These are phyloP conservation scores for Rosa persica DNA, from an alignment of 306 rosid species.

Conservation along the genomic window DNA sequence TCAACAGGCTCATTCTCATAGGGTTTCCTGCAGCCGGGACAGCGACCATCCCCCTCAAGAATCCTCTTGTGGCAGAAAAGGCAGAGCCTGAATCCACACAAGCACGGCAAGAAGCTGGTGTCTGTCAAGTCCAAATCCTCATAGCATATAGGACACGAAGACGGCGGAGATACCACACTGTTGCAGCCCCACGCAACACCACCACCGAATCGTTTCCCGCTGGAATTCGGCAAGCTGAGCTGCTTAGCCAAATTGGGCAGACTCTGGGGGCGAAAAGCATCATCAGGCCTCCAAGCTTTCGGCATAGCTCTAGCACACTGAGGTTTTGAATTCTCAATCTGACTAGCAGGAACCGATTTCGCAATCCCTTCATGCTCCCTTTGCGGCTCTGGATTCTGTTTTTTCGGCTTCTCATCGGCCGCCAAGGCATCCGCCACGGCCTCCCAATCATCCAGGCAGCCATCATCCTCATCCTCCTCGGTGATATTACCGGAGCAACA, in stretches of 20 bases:
- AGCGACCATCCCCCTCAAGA: slow-evolving; percentile 86
- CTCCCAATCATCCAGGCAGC: slow-evolving; percentile 98
- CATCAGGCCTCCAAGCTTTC: slow-evolving; percentile 86
- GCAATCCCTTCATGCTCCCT: slow-evolving; percentile 30
- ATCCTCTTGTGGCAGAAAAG: slow-evolving; percentile 99
- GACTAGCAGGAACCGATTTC: slow-evolving; percentile 35
- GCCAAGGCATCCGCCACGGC: slow-evolving; percentile 95
- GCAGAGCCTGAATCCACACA: slow-evolving; percentile 91
- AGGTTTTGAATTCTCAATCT: slow-evolving; percentile 33
- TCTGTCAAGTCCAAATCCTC: slow-evolving; percentile 95
- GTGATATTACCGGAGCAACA: slow-evolving; percentile 84
- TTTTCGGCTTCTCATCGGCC: slow-evolving; percentile 63
- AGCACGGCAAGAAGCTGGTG: slow-evolving; percentile 80
- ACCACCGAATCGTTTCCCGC: slow-evolving; percentile 45
- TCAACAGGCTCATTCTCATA: slow-evolving; percentile 57
- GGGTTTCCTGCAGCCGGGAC: slow-evolving; percentile 97
- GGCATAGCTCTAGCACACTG: slow-evolving; percentile 37
- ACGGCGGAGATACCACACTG: slow-evolving; percentile 40
- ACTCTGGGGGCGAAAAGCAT: slow-evolving; percentile 85
- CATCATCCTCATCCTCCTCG: slow-evolving; percentile 77
- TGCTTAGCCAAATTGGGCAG: slow-evolving; percentile 87
- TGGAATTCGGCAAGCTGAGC: slow-evolving; percentile 65
- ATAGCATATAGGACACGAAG: slow-evolving; percentile 84
- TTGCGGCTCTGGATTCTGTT: slow-evolving; percentile 35
- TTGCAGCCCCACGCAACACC: slow-evolving; percentile 53